These are phyloP conservation scores for Diaporthe sp. DNA, from an alignment of 2,329 filamentous ascomycete species.

Conservation along the genomic window DNA sequence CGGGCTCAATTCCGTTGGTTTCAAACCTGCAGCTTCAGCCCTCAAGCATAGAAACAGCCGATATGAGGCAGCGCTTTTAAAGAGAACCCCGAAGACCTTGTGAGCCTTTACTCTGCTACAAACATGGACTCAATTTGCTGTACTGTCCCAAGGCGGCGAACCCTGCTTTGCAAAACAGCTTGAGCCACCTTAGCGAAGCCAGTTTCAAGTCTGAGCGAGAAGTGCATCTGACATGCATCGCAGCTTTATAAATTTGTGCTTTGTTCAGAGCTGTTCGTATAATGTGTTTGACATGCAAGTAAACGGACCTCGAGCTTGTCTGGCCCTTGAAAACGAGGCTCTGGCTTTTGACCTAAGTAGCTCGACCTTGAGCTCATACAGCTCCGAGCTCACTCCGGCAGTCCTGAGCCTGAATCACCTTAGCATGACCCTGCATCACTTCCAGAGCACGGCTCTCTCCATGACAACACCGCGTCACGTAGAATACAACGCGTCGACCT, in stretches of 20 bases:
- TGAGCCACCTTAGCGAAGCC: background rate
- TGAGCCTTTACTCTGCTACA: no score
- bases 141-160: background rate
- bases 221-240: background rate
- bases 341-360: background rate
- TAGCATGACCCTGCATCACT: background rate
- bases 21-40: background rate
- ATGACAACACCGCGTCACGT: no score
- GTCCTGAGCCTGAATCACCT: background rate
- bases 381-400: background rate
- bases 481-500: no score
- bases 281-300: background rate
- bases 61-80: fast-evolving
- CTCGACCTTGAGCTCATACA: background rate
- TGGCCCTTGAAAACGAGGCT: background rate
- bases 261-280: no score
- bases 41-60: background rate
- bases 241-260: background rate
- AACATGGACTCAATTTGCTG: no score
- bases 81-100: background rate
- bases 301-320: background rate
- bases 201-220: background rate
- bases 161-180: background rate
- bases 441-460: no score
- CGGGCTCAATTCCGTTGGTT: background rate